Conservation (phyloP, 148 eudicot species). For the Cornus controversa region DNA sequence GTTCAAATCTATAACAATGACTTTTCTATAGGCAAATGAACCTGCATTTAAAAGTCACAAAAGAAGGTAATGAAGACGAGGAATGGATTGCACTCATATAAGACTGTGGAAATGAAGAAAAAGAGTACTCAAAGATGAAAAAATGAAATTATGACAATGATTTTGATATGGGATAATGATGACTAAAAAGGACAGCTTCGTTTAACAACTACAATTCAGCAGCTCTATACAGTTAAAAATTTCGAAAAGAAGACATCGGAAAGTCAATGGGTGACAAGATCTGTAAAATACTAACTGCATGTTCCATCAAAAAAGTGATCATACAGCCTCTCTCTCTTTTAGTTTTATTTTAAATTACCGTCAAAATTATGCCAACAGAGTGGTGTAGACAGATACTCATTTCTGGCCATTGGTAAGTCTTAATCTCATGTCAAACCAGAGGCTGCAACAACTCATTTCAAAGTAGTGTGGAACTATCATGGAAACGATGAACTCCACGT, state of each 20-base stretch:
- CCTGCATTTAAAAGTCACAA: background rate
- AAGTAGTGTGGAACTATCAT: background rate
- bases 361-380: background rate
- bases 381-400: background rate
- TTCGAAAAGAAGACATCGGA: background rate
- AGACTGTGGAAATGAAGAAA: background rate
- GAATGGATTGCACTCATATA: background rate
- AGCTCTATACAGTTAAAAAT: background rate
- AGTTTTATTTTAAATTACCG: background rate
- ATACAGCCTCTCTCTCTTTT: background rate
- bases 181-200: background rate
- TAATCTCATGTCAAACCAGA: background rate
- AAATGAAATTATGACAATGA: background rate
- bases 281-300: background rate
- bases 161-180: background rate
- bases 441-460: background rate
- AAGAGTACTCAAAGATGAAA: background rate
- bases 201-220: background rate
- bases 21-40: conserved; percentile 1
- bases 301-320: background rate
- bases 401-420: background rate
- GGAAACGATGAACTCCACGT: background rate
- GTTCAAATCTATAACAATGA: background rate
- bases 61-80: background rate
- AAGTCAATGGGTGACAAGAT: background rate